phyloP scores from a whole-genome alignment of 495 filamentous ascomycete species.

The Hypoxylon intermedium region DNA sequence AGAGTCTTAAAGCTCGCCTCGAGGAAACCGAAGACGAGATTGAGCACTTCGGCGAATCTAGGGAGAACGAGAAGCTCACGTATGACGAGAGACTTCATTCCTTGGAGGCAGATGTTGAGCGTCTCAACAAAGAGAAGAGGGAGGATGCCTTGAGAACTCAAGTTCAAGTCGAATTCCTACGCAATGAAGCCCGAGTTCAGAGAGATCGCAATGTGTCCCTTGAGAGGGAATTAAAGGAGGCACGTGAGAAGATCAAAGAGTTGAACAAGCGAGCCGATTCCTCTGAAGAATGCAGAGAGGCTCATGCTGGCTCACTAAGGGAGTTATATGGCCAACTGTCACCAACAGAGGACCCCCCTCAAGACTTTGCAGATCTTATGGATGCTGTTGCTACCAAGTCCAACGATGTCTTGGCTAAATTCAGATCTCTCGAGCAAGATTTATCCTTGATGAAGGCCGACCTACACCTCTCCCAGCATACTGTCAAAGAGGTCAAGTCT shows the following conservation, averaged over 20 bases:
- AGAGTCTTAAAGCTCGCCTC: conserved; percentile 71
- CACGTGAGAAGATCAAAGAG: conserved; percentile 58
- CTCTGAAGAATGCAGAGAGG: conserved; percentile 53
- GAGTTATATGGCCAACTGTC: conserved; percentile 68
- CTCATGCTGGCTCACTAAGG: conserved; percentile 63
- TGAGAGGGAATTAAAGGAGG: conserved; percentile 59
- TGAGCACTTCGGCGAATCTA: conserved; percentile 79
- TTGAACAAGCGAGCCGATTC: conserved; percentile 60
- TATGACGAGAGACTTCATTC: conserved; percentile 71
- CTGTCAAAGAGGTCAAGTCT: conserved; percentile 44
- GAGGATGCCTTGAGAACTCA: conserved; percentile 64
- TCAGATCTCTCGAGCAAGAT: conserved; percentile 54
- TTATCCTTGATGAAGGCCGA: conserved; percentile 53
- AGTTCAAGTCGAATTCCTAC: conserved; percentile 61
- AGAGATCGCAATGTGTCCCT: conserved; percentile 60
- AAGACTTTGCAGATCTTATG: conserved; percentile 64
- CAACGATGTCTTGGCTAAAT: conserved; percentile 57
- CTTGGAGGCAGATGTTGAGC: conserved; percentile 74
- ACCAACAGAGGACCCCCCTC: conserved; percentile 61
- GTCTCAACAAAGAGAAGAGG: conserved; percentile 60
- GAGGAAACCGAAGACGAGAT: conserved; percentile 92
- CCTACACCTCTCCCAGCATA: conserved; percentile 49
- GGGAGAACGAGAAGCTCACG: conserved; percentile 76
- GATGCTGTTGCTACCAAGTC: conserved; percentile 69
- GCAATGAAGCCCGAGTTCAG: conserved; percentile 62